Conservation (phyloP, 768 basidiomycete species). For the Exidia glandulosa region DNA sequence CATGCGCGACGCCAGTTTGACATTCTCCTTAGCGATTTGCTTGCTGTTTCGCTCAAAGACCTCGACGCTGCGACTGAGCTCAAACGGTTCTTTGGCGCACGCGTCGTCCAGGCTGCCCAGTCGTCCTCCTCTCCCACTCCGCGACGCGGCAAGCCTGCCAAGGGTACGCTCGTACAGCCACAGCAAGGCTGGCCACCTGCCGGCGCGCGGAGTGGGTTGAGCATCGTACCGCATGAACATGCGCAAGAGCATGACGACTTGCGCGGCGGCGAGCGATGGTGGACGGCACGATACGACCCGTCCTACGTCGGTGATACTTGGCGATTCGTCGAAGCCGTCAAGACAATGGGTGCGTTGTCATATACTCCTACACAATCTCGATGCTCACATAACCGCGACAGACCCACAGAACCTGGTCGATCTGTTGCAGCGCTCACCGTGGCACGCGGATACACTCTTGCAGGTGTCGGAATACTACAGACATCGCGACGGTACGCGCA, state of each 20-base stretch:
- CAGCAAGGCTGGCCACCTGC: conserved; percentile 66
- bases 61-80: conserved; percentile 87
- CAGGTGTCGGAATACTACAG: conserved; percentile 77
- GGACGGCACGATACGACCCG: conserved; percentile 80
- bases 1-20: neutral
- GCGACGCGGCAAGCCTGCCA: conserved; percentile 5
- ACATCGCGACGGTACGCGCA: conserved; percentile 82
- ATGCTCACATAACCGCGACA: no score
- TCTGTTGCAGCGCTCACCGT: conserved; percentile 66
- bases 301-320: conserved; percentile 73
- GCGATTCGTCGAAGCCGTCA: conserved; percentile 70
- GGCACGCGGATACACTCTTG: conserved; percentile 87
- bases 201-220: conserved; percentile 57
- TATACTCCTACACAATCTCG: neutral
- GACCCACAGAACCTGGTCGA: conserved; percentile 73
- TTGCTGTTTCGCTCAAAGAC: conserved; percentile 69
- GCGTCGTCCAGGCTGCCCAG: conserved; percentile 47
- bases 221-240: neutral
- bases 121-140: conserved; percentile 1
- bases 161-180: conserved; percentile 71
- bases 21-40: conserved; percentile 28
- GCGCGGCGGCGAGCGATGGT: conserved; percentile 61
- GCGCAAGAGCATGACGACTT: conserved; percentile 27
- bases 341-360: conserved; percentile 60
- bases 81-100: conserved; percentile 87